A percentile compares a stretch with the other conserved stretches of the same genome.
phyloP scores from a whole-genome alignment of 2,329 filamentous ascomycete species.

The Talaromyces sp. region DNA sequence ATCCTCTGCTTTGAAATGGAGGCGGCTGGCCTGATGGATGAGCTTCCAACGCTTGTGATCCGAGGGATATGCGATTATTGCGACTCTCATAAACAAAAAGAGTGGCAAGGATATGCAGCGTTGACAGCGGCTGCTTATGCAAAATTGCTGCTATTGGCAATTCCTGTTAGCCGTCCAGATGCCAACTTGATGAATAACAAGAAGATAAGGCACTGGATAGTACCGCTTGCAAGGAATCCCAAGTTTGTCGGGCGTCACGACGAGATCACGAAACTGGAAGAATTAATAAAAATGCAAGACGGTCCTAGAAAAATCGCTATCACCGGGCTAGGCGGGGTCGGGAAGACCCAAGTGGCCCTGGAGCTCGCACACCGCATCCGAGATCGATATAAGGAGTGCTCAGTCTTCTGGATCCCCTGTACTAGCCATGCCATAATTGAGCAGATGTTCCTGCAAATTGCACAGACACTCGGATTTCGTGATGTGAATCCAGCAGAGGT shows the following conservation, averaged over 20 bases:
- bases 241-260: constrained; percentile 22
- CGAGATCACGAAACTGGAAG: constrained; percentile 18
- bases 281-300: background rate
- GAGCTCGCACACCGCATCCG: background rate
- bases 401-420: background rate
- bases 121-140: constrained; percentile 29
- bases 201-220: background rate
- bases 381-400: background rate
- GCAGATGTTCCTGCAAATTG: constrained; percentile 7
- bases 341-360: background rate
- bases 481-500: constrained; percentile 24
- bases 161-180: background rate
- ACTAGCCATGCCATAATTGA: constrained; percentile 2
- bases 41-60: constrained; percentile 38
- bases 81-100: constrained; percentile 39
- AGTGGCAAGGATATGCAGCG: constrained; percentile 36
- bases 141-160: constrained; percentile 7
- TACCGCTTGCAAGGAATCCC: constrained; percentile 20
- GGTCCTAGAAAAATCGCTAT: constrained; percentile 14
- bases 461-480: background rate
- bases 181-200: background rate
- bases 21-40: constrained; percentile 27
- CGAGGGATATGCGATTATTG: constrained; percentile 40
- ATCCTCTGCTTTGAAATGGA: constrained; percentile 30
- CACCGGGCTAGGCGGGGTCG: background rate